Evolutionary conservation across 495 filamentous ascomycete genomes (phyloP).

Genomic region (Cercophora samala): DNA sequence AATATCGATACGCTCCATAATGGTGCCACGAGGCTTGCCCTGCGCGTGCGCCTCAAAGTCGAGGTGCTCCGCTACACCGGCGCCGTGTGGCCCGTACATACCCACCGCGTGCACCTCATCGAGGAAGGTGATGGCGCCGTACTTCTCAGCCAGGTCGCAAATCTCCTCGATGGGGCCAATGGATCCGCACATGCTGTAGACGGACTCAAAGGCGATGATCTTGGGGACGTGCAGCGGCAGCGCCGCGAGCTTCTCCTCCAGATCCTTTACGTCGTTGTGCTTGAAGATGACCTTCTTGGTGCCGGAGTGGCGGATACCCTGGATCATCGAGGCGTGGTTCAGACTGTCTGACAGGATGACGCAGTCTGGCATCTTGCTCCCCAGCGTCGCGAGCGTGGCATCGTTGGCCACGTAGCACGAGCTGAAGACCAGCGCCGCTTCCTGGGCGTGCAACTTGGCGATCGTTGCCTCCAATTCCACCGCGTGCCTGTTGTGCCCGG

Average conservation of each 20-base stretch:
- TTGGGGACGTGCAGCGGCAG: conserved; percentile 82
- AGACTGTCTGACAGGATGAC: conserved; percentile 93
- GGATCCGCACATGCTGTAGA: conserved; percentile 98
- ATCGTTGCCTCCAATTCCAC: conserved; percentile 78
- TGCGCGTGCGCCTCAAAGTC: conserved; percentile 77
- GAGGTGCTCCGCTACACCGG: conserved; percentile 94
- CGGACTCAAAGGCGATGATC: conserved; percentile 97
- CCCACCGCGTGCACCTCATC: conserved; percentile 98
- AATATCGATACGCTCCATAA: conserved; percentile 95
- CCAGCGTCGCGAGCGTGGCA: conserved; percentile 91
- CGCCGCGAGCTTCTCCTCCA: conserved; percentile 86
- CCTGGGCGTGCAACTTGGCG: conserved; percentile 86
- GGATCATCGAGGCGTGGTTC: conserved; percentile 99
- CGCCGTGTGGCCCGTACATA: conserved; percentile 97
- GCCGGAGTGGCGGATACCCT: conserved; percentile 95
- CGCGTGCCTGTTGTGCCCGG: conserved; percentile 94
- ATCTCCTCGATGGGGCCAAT: conserved; percentile 94
- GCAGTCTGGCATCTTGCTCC: conserved; percentile 92
- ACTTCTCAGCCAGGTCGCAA: conserved; percentile 93
- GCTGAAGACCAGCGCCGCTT: conserved; percentile 87
- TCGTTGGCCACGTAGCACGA: conserved; percentile 99
- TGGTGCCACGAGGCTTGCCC: conserved; percentile 70
- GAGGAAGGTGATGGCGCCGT: conserved; percentile 94
- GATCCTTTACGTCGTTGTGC: conserved; percentile 88
- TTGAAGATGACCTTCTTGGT: conserved; percentile 98